phyloP scores from a whole-genome alignment of 257 asterid species.

The Avicennia marina region DNA sequence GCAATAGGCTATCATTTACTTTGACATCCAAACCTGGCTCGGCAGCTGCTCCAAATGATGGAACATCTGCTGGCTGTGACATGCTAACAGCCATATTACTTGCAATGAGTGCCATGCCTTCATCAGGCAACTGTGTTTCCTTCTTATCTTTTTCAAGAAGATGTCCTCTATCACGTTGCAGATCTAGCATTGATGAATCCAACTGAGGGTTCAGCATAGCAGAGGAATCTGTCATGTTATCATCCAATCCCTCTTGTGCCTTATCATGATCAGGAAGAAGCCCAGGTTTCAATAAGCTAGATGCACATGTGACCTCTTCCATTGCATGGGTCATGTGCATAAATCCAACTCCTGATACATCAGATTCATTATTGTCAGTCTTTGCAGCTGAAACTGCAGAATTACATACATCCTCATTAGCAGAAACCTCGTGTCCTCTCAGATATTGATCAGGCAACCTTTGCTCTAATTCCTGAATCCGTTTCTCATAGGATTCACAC shows the following conservation, averaged over 20 bases:
- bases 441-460: slow-evolving; percentile 71
- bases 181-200: slow-evolving; percentile 90
- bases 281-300: slow-evolving; percentile 45
- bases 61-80: neutral
- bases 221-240: slow-evolving; percentile 83
- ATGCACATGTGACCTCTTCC: slow-evolving; percentile 63
- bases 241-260: slow-evolving; percentile 60
- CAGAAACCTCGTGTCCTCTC: slow-evolving; percentile 38
- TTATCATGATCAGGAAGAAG: slow-evolving; percentile 45
- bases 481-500: slow-evolving; percentile 79
- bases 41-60: slow-evolving; percentile 21
- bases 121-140: slow-evolving; percentile 35
- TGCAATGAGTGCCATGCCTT: slow-evolving; percentile 40
- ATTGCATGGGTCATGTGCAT: slow-evolving; percentile 39
- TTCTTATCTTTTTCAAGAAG: slow-evolving; percentile 45
- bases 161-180: slow-evolving; percentile 56
- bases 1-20: slow-evolving; percentile 23
- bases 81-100: slow-evolving; percentile 39
- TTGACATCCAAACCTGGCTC: slow-evolving; percentile 32
- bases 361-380: slow-evolving; percentile 55
- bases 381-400: slow-evolving; percentile 39
- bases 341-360: slow-evolving; percentile 29
- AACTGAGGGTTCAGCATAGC: slow-evolving; percentile 49
- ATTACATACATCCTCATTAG: slow-evolving; percentile 37
- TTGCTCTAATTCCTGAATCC: slow-evolving; percentile 89